A percentile compares a stretch with the other conserved stretches of the same genome.
These are phyloP conservation scores for Gossypium sturtianum DNA, from an alignment of 345 rosid species.

Conservation along the genomic window DNA sequence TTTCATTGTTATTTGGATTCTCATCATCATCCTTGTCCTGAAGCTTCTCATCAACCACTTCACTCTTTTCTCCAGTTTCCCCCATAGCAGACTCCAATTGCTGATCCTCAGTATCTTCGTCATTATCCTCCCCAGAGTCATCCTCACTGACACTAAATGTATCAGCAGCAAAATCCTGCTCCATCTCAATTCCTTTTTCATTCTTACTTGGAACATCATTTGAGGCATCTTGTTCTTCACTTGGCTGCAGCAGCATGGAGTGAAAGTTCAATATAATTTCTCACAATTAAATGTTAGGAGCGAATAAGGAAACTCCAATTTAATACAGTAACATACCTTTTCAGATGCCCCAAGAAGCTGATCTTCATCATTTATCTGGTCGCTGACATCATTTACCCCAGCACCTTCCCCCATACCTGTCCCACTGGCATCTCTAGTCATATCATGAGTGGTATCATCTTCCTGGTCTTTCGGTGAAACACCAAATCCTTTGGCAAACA, in stretches of 20 bases:
- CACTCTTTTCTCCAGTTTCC: slow-evolving; percentile 64
- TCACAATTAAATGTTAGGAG: background rate
- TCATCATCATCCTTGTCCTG: slow-evolving; percentile 65
- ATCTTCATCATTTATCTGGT: slow-evolving; percentile 86
- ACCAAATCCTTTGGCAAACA: slow-evolving; percentile 78
- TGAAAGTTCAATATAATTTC: background rate
- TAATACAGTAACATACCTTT: slow-evolving; percentile 41
- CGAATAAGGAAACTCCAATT: background rate
- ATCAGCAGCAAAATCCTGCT: slow-evolving; percentile 68
- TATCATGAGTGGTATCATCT: slow-evolving; percentile 42
- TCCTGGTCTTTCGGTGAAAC: slow-evolving; percentile 51
- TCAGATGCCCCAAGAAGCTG: slow-evolving; percentile 64
- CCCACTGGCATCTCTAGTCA: slow-evolving; percentile 58
- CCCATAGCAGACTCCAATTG: slow-evolving; percentile 74
- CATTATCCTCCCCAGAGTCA: slow-evolving; percentile 54
- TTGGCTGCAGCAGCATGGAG: slow-evolving; percentile 37
- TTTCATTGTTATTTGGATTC: slow-evolving; percentile 46
- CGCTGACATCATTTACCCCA: slow-evolving; percentile 80
- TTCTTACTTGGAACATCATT: slow-evolving; percentile 50
- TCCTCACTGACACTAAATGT: slow-evolving; percentile 64
- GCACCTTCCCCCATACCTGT: slow-evolving; percentile 94
- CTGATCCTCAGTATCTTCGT: slow-evolving; percentile 51
- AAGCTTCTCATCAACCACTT: slow-evolving; percentile 69
- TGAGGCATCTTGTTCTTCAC: slow-evolving; percentile 54
- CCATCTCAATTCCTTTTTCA: slow-evolving; percentile 92